Evolutionary conservation across 257 asterid genomes (phyloP), one percentile per base, ranked within the genome.

Genomic region (Fraxinus anomala): DNA sequence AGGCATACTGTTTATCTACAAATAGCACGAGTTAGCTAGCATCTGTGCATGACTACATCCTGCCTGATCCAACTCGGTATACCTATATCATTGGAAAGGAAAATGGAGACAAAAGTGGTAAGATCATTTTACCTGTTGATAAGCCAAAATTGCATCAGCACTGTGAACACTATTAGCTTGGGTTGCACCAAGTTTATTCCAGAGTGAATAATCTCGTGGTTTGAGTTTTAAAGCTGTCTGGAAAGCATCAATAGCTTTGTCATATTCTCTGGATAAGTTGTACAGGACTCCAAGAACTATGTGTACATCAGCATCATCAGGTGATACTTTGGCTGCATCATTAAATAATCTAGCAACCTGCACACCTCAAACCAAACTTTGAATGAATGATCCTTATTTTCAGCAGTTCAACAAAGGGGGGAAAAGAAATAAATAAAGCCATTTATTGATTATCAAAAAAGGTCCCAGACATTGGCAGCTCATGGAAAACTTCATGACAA

Each of bases 141-240:
- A 96, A 73, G 99, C 98, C 17, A 76, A 81, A 82, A 96, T 93
- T 72, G 99, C 99, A 88, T 96, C 98, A 71, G 97, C 90, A 83
- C 99, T 96, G 84, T 92, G 99, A 74, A 96, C 89, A 63, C 99
- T 93, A 74, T 96, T 96, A 75, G 99, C 99, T 87, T 96, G 98
- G 80, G 99, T 96, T 65, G 99, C 99, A 68, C 99, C 99, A 73
- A 96, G 97, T 91, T 96, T 93, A 89, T 96, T 96, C 99, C 99
- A 96, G 72, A 96, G 97, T 23, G 99, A 96, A 87, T 93, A 96
- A 86, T 96, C 99, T 75, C 91, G 86, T 30, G 99, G 99, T 83
- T 92, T 96, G 83, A 96, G 97, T 76, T 92, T 85, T 89, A 96
- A 87, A 85, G 98, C 92, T 65, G 96, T 91, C 92, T 91, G 90